phyloP scores from a whole-genome alignment of 176 grass and related monocot genomes.

The Carex kokanica region DNA sequence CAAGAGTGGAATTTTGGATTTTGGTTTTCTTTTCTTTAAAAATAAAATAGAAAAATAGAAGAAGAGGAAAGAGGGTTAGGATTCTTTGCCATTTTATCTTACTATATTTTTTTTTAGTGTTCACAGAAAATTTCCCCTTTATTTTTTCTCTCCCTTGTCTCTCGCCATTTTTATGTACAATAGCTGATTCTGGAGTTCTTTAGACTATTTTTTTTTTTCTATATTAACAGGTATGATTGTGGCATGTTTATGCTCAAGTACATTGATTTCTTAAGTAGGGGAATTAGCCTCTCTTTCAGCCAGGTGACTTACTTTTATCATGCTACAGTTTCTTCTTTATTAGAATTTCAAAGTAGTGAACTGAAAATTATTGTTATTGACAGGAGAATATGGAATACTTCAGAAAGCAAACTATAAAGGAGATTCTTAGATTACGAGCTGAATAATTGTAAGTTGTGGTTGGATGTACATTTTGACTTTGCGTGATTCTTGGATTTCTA shows the following conservation, averaged over 20 bases:
- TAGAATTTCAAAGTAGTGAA: not conserved
- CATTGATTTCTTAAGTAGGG: constrained; percentile 71
- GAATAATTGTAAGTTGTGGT: constrained; percentile 26
- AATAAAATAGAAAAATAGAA: not conserved
- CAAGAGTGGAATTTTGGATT: not conserved
- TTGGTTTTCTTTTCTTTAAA: not conserved
- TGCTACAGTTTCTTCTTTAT: not conserved
- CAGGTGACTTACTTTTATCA: constrained; percentile 50
- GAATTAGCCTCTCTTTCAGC: constrained; percentile 43
- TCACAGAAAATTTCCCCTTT: not conserved
- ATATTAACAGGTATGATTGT: constrained; percentile 65
- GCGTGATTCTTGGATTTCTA: constrained; percentile 2
- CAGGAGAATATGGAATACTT: constrained; percentile 86
- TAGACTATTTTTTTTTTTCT: not conserved
- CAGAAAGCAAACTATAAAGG: constrained; percentile 68
- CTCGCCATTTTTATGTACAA: not conserved
- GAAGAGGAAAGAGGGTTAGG: not conserved
- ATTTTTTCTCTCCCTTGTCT: not conserved
- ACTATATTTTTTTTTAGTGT: not conserved
- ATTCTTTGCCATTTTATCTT: not conserved
- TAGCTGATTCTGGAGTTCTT: not conserved
- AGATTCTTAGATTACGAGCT: constrained; percentile 72
- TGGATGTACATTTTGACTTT: constrained; percentile 12
- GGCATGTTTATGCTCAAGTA: constrained; percentile 95
- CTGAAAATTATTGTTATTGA: not conserved